phyloP scores from a whole-genome alignment of 108 stramenopile species.

The Hondaea fermentalgiana region DNA sequence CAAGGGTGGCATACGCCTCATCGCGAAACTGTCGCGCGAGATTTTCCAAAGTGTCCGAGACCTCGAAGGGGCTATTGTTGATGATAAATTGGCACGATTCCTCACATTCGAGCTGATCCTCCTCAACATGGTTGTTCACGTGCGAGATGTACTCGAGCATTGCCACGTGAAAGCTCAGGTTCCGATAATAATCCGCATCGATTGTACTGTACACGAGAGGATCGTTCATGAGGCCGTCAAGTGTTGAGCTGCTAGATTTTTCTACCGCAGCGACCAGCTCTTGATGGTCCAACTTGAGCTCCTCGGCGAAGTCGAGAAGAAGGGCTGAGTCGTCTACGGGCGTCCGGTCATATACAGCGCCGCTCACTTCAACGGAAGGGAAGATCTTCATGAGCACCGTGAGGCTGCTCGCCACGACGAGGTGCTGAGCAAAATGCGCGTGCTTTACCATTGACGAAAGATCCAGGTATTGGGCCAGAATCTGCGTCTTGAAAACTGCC shows the following conservation, averaged over 20 bases:
- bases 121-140: neutral
- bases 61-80: neutral
- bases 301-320: neutral
- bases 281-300: neutral
- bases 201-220: neutral
- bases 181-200: neutral
- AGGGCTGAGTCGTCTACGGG: neutral
- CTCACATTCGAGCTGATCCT: neutral
- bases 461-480: neutral
- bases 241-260: neutral
- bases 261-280: neutral
- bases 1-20: neutral
- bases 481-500: neutral
- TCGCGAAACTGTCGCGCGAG: neutral
- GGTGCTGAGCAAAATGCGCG: neutral
- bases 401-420: neutral
- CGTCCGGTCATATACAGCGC: neutral
- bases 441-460: neutral
- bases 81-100: neutral
- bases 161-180: neutral
- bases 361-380: neutral
- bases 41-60: neutral
- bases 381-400: neutral
- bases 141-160: neutral
- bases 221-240: neutral